Percentiles rank a stretch among this genome's conserved stretches.
Evolutionary conservation across 441 rosid species (phyloP).

Genomic region (Populus hybrid): DNA sequence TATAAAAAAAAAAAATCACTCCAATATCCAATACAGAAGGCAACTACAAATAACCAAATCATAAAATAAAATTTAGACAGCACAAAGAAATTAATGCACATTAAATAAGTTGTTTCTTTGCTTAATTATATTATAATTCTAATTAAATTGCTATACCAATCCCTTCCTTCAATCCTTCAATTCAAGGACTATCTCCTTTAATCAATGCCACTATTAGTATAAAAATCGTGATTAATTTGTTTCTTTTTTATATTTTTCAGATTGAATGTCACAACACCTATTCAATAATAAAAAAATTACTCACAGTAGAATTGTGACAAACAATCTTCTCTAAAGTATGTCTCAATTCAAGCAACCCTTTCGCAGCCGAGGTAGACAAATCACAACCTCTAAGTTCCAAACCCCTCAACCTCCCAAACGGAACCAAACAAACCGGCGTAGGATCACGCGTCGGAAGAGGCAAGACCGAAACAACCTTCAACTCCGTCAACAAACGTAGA

Average conservation of each 20-base stretch:
- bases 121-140: no score
- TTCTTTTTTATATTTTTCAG: background rate
- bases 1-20: no score
- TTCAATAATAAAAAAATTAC: slow-evolving; percentile 21
- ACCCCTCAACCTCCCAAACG: slow-evolving; percentile 71
- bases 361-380: slow-evolving; percentile 90
- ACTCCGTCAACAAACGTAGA: slow-evolving; percentile 63
- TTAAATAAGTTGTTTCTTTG: no score
- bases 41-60: background rate
- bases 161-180: no score
- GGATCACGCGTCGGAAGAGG: slow-evolving; percentile 80
- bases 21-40: background rate
- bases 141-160: no score
- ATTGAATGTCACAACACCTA: background rate
- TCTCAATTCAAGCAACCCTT: slow-evolving; percentile 81
- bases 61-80: background rate
- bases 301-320: slow-evolving; percentile 93
- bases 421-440: slow-evolving; percentile 73
- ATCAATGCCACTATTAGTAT: background rate
- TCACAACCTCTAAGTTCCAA: slow-evolving; percentile 91
- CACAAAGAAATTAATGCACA: background rate
- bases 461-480: slow-evolving; percentile 79
- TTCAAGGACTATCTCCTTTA: background rate
- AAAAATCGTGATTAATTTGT: background rate
- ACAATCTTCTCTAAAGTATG: slow-evolving; percentile 86